These are phyloP conservation scores for Fusarium ramigenum DNA, from an alignment of 2,329 filamentous ascomycete species.

Conservation along the genomic window DNA sequence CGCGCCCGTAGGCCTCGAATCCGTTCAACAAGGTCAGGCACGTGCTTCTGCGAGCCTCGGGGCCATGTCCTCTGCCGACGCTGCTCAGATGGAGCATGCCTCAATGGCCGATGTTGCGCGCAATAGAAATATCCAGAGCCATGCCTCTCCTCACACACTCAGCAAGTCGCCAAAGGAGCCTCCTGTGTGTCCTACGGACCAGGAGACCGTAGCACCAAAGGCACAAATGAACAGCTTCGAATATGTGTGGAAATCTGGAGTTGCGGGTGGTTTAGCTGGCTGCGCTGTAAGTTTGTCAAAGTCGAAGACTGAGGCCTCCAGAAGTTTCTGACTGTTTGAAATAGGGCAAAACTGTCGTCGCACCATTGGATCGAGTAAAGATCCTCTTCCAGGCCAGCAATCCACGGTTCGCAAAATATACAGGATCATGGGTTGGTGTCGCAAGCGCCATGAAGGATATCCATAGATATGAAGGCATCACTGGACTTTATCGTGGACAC, in stretches of 20 bases:
- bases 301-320: neutral
- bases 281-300: slow-evolving; percentile 75
- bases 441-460: slow-evolving; percentile 86
- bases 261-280: slow-evolving; percentile 90
- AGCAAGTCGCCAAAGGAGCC: slow-evolving; percentile 46
- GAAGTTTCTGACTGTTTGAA: slow-evolving; percentile 13
- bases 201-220: slow-evolving; percentile 54
- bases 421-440: slow-evolving; percentile 87
- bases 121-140: slow-evolving; percentile 46
- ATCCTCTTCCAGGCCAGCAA: slow-evolving; percentile 98
- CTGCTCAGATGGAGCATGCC: slow-evolving; percentile 65
- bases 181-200: slow-evolving; percentile 60
- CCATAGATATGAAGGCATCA: slow-evolving; percentile 74
- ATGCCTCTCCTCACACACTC: slow-evolving; percentile 34
- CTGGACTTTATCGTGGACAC: slow-evolving; percentile 90
- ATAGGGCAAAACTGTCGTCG: slow-evolving; percentile 94
- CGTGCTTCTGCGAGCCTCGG: slow-evolving; percentile 32
- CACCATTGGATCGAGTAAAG: slow-evolving; percentile 95
- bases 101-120: slow-evolving; percentile 63
- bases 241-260: slow-evolving; percentile 83
- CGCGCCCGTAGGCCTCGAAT: slow-evolving; percentile 33
- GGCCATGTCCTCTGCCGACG: slow-evolving; percentile 66
- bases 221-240: slow-evolving; percentile 74
- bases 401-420: slow-evolving; percentile 92
- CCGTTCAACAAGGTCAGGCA: slow-evolving; percentile 35